Base-by-base conservation (phyloP, 345 rosid species). In the Orychophragmus violaceus region DNA sequence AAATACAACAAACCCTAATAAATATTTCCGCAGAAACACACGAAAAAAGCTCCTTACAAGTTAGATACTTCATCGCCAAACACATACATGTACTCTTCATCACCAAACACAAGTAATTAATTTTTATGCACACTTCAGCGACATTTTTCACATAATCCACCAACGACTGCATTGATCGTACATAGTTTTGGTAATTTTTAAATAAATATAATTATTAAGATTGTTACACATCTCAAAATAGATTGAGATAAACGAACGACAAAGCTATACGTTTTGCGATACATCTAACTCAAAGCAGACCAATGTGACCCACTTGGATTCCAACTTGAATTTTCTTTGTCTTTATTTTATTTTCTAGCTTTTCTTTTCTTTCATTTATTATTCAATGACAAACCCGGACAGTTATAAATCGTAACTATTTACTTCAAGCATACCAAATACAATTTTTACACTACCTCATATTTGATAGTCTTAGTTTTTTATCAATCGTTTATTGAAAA, bases 291-390 rank as follows among this genome's bases (percentile, higher is more conserved):
- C 72, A 59, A 17, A 51, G 58, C 62, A 73, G 72, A 58, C 78
- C 58, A 55, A 6, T 14, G 11, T 72, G 74, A 42, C 85, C 83
- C 84, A 79, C 79, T 72, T 56, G 66, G 68, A 68, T 76, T 70
- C 50, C 23, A 46, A 42, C 60, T 72, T 59, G 54, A 75, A 68
- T 54, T 77, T 51, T 45, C 53, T 33, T 16, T 51, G 77, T 73
- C 68, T 66, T 52, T 73, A 16, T 32, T 16, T 21, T 50, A 28
- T 50, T 66, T 73, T 66, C 28, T 18, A 51, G n/a, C 23, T 59
- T 66, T 32, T 51, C 16, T 30, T 66, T 60, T 37, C 1, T 29
- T 60, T 58, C 2, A 8, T 24, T 14, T 55, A 30, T 16, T 29
- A 41, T 22, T 41, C 39, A 62, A 3, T 19, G 19, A 50, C 44